Percentiles rank a stretch among this genome's conserved stretches.
phyloP scores from a whole-genome alignment of 805 yeast genomes.

The Starmerella scarabaei region DNA sequence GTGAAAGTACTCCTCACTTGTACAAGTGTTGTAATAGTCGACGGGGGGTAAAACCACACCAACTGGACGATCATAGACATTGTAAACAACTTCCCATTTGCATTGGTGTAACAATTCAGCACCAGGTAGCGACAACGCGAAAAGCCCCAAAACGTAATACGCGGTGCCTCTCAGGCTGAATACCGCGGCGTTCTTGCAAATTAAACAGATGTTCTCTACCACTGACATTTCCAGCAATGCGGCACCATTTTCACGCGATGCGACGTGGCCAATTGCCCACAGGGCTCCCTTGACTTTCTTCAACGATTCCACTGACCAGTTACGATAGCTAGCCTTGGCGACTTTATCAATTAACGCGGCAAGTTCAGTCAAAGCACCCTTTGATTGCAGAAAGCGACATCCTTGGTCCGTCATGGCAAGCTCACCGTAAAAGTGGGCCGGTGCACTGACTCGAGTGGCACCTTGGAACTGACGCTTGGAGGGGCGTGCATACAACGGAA shows the following conservation, averaged over 20 bases:
- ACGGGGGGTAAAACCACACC: conserved; percentile 20
- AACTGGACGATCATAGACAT: conserved; percentile 9
- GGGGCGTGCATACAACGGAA: conserved; percentile 13
- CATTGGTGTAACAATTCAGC: conserved; percentile 70
- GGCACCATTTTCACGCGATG: conserved; percentile 59
- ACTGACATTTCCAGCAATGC: conserved; percentile 34
- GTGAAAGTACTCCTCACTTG: background rate
- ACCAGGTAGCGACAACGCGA: conserved; percentile 64
- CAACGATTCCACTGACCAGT: conserved; percentile 24
- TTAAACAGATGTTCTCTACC: conserved; percentile 40
- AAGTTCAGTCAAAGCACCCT: conserved; percentile 30
- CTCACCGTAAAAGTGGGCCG: conserved; percentile 67
- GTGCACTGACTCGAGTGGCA: conserved; percentile 22
- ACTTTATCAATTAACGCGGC: conserved; percentile 1
- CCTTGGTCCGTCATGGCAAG: conserved; percentile 76
- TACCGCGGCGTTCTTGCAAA: conserved; percentile 36
- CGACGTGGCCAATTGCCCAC: conserved; percentile 82
- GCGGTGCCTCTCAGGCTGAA: conserved; percentile 65
- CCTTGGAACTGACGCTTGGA: conserved; percentile 3
- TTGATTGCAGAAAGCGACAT: conserved; percentile 42
- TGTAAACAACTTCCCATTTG: conserved; percentile 51
- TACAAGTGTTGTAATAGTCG: background rate
- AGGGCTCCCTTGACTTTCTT: conserved; percentile 54
- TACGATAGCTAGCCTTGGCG: background rate
- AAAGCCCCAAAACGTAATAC: conserved; percentile 61